Evolutionary conservation across 202 grass and related monocot genomes (phyloP).

Genomic region (Zoysia matrella): DNA sequence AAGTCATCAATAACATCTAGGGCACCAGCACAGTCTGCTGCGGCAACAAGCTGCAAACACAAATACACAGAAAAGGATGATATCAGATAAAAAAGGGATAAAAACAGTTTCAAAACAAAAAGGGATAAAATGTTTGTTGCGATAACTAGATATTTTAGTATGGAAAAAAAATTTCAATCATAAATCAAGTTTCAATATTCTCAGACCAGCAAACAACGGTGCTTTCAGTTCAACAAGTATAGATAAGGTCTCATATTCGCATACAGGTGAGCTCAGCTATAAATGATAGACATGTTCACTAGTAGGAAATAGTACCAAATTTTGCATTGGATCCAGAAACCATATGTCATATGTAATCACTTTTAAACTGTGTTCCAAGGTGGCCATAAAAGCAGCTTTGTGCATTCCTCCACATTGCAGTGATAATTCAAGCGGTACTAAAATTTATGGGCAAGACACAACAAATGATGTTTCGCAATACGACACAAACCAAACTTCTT

Average conservation of each 20-base stretch:
- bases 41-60: slow-evolving; percentile 79
- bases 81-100: neutral
- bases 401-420: neutral
- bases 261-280: slow-evolving; percentile 3
- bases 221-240: neutral
- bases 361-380: slow-evolving; percentile 15
- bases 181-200: slow-evolving; percentile 1
- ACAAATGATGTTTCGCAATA: neutral
- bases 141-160: slow-evolving; percentile 24
- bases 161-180: neutral
- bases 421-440: neutral
- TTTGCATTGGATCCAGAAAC: neutral
- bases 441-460: neutral
- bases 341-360: neutral
- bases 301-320: neutral
- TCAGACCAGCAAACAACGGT: neutral
- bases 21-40: slow-evolving; percentile 95
- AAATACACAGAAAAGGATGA: neutral
- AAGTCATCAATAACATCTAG: slow-evolving; percentile 94
- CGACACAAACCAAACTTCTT: neutral
- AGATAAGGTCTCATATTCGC: slow-evolving; percentile 14
- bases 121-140: neutral
- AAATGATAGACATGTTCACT: neutral
- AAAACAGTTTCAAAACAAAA: neutral
- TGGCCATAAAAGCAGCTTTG: neutral